Evolutionary conservation across 2,329 filamentous ascomycete species (phyloP), one percentile per base, ranked within the genome.

Genomic region (Cladosporium colombiae): DNA sequence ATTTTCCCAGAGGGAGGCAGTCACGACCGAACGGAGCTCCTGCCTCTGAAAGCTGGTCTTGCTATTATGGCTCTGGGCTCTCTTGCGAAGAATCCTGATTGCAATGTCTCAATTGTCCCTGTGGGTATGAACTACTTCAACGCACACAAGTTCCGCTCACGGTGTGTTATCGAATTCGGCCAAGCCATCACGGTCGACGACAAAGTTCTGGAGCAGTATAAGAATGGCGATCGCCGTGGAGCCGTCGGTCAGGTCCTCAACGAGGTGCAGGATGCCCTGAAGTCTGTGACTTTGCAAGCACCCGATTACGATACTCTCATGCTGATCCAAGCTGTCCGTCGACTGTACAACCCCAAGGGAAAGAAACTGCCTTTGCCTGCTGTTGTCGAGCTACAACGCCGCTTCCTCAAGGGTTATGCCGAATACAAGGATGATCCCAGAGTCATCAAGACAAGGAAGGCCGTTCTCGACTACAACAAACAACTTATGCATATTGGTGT

Each of bases 51-150:
- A 84, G 94, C 95, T 73, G 94, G 94, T 77, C 92, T 99, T 67
- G 95, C 95, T 66, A 95, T 99, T 75, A 99, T 99, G 94, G 95
- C 94, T 14, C 85, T 99, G 40, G 94, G 94, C 46, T 90, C 95
- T 0, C 83, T 98, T 61, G 92, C 91, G 5, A 89, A 92, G 65
- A 88, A 93, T 68, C 93, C 93, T 2, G 85, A 94, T 69, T 97
- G 92, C 75, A 92, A 91, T 33, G 83, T 99, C 68, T 96, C 93
- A 79, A 97, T 99, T 72, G 92, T 99, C 27, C 95, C 95, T 3
- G 93, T 95, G 61, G 94, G 94, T 73, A 97, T 99, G 94, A 99
- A 99, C 79, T 99, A 99, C 80, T 99, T 99, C 81, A 94, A 98
- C 79, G 91, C 94, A 0, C 94, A 99, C 84, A 99, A 98, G 78